These are phyloP conservation scores for Afroboletus lepidellus DNA, from an alignment of 1,284 basidiomycete species.

Conservation along the genomic window DNA sequence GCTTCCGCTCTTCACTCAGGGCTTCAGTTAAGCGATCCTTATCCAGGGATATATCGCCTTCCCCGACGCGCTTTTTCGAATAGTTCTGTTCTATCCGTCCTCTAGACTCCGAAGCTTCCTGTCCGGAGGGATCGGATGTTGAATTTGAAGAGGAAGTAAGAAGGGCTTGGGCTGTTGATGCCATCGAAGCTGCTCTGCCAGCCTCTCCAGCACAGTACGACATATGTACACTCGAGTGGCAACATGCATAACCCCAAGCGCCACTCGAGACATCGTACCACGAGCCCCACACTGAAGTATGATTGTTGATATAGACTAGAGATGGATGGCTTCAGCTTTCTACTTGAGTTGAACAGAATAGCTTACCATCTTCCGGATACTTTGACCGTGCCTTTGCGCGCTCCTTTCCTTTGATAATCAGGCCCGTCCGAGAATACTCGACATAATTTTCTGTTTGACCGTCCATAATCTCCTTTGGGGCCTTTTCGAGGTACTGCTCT, in stretches of 20 bases:
- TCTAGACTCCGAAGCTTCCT: slow-evolving; percentile 35
- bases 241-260: slow-evolving; percentile 94
- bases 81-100: slow-evolving; percentile 58
- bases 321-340: neutral
- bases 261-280: slow-evolving; percentile 78
- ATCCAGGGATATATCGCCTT: slow-evolving; percentile 73
- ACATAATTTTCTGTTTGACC: slow-evolving; percentile 98
- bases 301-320: slow-evolving; percentile 89
- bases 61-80: slow-evolving; percentile 70
- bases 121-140: slow-evolving; percentile 24
- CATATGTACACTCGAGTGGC: slow-evolving; percentile 82
- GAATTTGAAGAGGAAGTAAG: slow-evolving; percentile 44
- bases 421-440: slow-evolving; percentile 92
- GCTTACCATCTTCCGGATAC: slow-evolving; percentile 90
- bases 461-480: slow-evolving; percentile 84
- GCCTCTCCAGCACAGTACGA: slow-evolving; percentile 93
- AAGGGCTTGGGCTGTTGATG: slow-evolving; percentile 69
- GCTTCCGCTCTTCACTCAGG: slow-evolving; percentile 77
- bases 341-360: neutral
- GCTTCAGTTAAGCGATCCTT: slow-evolving; percentile 67
- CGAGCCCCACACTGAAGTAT: slow-evolving; percentile 94
- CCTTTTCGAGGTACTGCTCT: slow-evolving; percentile 85
- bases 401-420: slow-evolving; percentile 91
- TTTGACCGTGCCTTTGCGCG: slow-evolving; percentile 83
- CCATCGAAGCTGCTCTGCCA: slow-evolving; percentile 77